A percentile compares a stretch with the other conserved stretches of the same genome.
phyloP scores from a whole-genome alignment of 441 rosid species.

The Populus hybrid region DNA sequence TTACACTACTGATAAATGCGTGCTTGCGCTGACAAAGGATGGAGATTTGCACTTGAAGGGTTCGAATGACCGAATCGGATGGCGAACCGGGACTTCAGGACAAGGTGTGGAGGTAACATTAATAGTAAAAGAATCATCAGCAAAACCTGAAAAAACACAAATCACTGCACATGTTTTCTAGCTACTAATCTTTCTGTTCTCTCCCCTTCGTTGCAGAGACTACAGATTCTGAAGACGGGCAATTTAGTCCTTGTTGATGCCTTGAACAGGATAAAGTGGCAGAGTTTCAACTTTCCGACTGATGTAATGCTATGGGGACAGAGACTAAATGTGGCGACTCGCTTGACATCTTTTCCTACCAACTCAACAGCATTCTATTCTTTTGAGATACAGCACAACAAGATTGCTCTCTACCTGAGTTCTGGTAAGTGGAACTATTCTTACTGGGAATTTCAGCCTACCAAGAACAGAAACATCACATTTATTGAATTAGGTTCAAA shows the following conservation, averaged over 20 bases:
- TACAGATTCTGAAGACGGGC: slow-evolving; percentile 59
- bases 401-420: slow-evolving; percentile 59
- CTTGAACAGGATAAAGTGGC: slow-evolving; percentile 62
- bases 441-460: slow-evolving; percentile 84
- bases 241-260: slow-evolving; percentile 67
- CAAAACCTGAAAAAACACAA: no score
- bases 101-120: slow-evolving; percentile 84
- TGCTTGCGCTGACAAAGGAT: slow-evolving; percentile 51
- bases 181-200: not conserved
- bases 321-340: slow-evolving; percentile 68
- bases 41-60: slow-evolving; percentile 80
- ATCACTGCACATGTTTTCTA: not conserved
- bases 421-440: slow-evolving; percentile 64
- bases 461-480: slow-evolving; percentile 54
- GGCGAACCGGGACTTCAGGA: slow-evolving; percentile 79
- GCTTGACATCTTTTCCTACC: slow-evolving; percentile 66
- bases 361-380: slow-evolving; percentile 58
- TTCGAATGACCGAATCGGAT: slow-evolving; percentile 42
- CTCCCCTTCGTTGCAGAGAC: slow-evolving; percentile 45
- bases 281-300: slow-evolving; percentile 90
- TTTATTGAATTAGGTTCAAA: slow-evolving; percentile 48
- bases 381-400: slow-evolving; percentile 56
- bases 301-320: slow-evolving; percentile 81
- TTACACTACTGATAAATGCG: slow-evolving; percentile 48
- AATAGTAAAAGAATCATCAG: not conserved